phyloP scores from a whole-genome alignment of 768 basidiomycete genomes.

The Russula ochroleuca region DNA sequence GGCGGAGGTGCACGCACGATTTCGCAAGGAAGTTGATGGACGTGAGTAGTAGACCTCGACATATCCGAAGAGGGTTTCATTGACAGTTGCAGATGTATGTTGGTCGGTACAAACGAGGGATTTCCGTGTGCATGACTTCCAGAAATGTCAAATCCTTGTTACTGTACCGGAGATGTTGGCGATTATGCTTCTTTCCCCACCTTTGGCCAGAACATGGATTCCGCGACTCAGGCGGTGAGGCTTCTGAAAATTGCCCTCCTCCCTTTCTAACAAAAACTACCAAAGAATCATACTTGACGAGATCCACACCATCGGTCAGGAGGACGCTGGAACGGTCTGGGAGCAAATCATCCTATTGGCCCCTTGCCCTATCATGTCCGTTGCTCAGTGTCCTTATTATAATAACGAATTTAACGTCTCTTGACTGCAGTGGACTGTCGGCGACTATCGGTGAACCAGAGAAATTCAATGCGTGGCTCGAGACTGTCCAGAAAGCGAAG shows the following conservation, averaged over 20 bases:
- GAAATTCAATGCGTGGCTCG: slow-evolving; percentile 61
- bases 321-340: slow-evolving; percentile 67
- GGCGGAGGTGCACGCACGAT: slow-evolving; percentile 69
- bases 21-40: slow-evolving; percentile 49
- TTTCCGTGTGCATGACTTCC: slow-evolving; percentile 55
- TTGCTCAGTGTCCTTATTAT: too few species aligned
- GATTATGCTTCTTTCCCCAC: slow-evolving; percentile 65
- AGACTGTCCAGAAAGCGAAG: slow-evolving; percentile 54
- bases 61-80: slow-evolving; percentile 1
- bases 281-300: slow-evolving; percentile 64
- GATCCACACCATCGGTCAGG: slow-evolving; percentile 65
- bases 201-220: slow-evolving; percentile 57
- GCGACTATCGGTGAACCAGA: slow-evolving; percentile 67
- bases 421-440: slow-evolving; percentile 52
- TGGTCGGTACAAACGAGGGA: slow-evolving; percentile 69
- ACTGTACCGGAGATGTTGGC: slow-evolving; percentile 70
- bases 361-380: slow-evolving; percentile 68
- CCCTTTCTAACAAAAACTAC: not conserved
- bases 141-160: slow-evolving; percentile 66
- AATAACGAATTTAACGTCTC: too few species aligned
- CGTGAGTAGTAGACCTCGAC: slow-evolving; percentile 38
- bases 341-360: slow-evolving; percentile 69
- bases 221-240: slow-evolving; percentile 56
- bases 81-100: slow-evolving; percentile 43
- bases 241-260: not conserved